Evolutionary conservation across 352 stramenopile genomes (phyloP), one percentile per base, ranked within the genome.

Genomic region (Phytophthora agathidicida): DNA sequence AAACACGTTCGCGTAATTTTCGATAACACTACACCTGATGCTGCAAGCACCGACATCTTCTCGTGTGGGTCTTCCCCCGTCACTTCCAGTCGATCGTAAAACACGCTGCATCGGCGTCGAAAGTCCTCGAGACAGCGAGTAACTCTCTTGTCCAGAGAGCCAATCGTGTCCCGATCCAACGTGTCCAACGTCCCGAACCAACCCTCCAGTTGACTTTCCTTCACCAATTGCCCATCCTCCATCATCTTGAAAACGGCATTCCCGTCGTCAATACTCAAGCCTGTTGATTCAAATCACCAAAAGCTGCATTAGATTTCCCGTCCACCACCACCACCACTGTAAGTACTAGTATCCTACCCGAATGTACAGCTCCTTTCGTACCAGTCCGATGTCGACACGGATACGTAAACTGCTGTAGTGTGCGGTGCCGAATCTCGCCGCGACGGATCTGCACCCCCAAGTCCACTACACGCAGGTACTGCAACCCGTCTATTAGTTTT

Each of bases 201-300:
- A 6, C 22, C n/a, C 0, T 86, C 75, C 6, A 92, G 19, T 8
- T 44, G 65, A 16, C 51, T 64, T 24, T 86, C 57, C 11, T 73
- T 80, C 35, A 84, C 60, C 4, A 70, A 41, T 3, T 71, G 52
- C 13, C 59, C 59, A 10, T 68, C 33, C 20, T 87, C 77, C 26
- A 92, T 68, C 17, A 62, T 38, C 39, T 68, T 46, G 33, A 77
- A 89, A 32, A 92, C 71, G 1, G 52, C 71, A 31, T 94, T 92
- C 0, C 69, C 78, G 57, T 94, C 84, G 49, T 92, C 84, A 39
- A 94, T 91, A 33, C 84, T 82, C 23, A 92, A 42, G 13, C 84
- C 79, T 89, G 33, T 19, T 37, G 31, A 11, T 8, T 2, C 6
- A 14, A 33, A 33, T 33, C 28, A 33, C 10, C 10, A 33, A 26